Conservation (phyloP, 2,329 filamentous ascomycete genomes). For the Moelleriella libera region DNA sequence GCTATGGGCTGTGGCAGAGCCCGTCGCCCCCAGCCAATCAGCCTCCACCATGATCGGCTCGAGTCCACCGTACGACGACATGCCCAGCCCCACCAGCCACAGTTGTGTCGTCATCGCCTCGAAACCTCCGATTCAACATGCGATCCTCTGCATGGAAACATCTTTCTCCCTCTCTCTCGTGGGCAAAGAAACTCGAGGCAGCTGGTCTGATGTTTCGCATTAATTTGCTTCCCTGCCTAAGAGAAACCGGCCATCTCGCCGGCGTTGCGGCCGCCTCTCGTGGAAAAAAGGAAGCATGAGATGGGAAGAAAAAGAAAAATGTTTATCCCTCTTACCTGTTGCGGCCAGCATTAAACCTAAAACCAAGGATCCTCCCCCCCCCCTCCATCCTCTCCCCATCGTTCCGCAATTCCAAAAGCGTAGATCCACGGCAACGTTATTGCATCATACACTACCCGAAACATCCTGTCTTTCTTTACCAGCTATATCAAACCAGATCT, state of each 20-base stretch:
- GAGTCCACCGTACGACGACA: neutral
- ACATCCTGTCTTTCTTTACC: neutral
- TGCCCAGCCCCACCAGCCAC: conserved; percentile 2
- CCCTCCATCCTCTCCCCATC: neutral
- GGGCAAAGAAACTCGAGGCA: too few relatives aligned
- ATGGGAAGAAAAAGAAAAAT: neutral
- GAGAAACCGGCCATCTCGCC: neutral
- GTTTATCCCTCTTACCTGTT: neutral
- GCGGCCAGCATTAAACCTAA: neutral
- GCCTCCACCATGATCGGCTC: neutral
- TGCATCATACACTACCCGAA: conserved; percentile 1
- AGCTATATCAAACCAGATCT: neutral
- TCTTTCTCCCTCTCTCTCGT: too few relatives aligned
- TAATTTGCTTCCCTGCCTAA: neutral
- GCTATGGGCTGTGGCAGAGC: too few relatives aligned
- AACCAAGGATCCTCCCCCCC: neutral
- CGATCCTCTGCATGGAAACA: neutral
- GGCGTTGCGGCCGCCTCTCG: too few relatives aligned
- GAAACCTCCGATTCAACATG: neutral
- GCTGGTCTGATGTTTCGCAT: too few relatives aligned
- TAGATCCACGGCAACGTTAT: neutral
- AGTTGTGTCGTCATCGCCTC: conserved; percentile 1
- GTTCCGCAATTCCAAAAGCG: neutral
- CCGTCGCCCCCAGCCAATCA: too few relatives aligned
- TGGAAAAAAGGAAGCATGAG: neutral